Conservation (phyloP, 129 eudicot species). For the Calendula officinalis region DNA sequence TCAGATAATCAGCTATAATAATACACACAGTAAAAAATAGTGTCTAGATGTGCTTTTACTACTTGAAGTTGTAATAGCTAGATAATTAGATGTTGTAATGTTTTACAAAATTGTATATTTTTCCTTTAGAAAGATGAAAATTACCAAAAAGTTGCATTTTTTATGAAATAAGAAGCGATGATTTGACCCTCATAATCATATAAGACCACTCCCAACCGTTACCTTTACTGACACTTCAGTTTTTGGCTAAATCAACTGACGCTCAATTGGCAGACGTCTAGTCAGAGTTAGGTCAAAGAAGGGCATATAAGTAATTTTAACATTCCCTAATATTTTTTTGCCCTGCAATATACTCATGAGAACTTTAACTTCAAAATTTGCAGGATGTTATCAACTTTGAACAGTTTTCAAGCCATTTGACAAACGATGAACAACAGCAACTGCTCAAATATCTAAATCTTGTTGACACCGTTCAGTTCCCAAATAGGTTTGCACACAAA, state of each 20-base stretch:
- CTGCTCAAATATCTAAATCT: conserved; percentile 57
- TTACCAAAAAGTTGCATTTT: too few relatives aligned
- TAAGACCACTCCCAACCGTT: too few relatives aligned
- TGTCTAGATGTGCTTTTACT: not conserved
- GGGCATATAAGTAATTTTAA: not conserved
- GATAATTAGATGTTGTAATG: too few relatives aligned
- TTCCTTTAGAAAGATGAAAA: too few relatives aligned
- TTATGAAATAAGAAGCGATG: too few relatives aligned
- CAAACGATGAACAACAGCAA: conserved; percentile 59
- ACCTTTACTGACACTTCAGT: too few relatives aligned
- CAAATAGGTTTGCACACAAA: conserved; percentile 48
- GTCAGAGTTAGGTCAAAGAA: too few relatives aligned
- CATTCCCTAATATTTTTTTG: not conserved
- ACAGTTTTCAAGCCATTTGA: conserved; percentile 44
- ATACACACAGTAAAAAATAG: not conserved
- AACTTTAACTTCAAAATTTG: conserved; percentile 20
- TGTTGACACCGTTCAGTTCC: conserved; percentile 39
- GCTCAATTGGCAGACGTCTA: too few relatives aligned
- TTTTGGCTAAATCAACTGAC: too few relatives aligned
- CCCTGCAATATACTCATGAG: conserved; percentile 8
- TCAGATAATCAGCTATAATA: not conserved
- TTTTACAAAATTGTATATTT: too few relatives aligned
- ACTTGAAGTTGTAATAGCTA: too few relatives aligned
- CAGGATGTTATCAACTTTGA: conserved; percentile 75
- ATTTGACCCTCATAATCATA: not conserved